Percentiles rank a stretch among this genome's conserved stretches.
Evolutionary conservation across 371 early-diverging fungal genomes (phyloP).

Genomic region (Choanephora cucurbitarum): DNA sequence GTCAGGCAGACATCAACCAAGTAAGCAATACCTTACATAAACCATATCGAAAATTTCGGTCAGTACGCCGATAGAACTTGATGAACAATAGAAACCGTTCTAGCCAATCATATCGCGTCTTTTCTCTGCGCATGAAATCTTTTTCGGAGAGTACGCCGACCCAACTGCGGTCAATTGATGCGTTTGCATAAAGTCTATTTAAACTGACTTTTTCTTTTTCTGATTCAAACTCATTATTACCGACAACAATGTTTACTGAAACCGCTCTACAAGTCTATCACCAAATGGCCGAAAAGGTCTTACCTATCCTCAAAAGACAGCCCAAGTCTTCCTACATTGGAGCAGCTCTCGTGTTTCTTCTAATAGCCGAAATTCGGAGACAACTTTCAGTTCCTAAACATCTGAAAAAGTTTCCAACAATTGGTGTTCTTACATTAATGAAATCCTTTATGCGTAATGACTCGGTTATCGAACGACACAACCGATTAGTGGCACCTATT

Average conservation of each 20-base stretch:
- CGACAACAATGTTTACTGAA: no score
- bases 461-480: neutral
- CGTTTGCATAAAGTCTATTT: neutral
- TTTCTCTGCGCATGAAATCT: no score
- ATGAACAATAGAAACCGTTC: no score
- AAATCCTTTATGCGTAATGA: neutral
- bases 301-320: neutral
- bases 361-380: neutral
- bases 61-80: no score
- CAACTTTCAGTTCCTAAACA: neutral
- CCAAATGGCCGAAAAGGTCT: neutral
- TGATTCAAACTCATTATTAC: neutral
- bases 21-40: no score
- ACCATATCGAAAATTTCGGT: no score
- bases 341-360: neutral
- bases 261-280: neutral
- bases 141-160: no score
- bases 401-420: neutral
- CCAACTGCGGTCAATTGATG: no score
- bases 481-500: neutral
- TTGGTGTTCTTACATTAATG: conserved; percentile 1
- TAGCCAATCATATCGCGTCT: no score
- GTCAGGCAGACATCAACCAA: no score
- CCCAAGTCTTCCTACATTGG: neutral
- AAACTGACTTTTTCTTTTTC: neutral